These are phyloP conservation scores for Ustilago shanxiensis DNA, from an alignment of 1,284 basidiomycete genomes.

Conservation along the genomic window DNA sequence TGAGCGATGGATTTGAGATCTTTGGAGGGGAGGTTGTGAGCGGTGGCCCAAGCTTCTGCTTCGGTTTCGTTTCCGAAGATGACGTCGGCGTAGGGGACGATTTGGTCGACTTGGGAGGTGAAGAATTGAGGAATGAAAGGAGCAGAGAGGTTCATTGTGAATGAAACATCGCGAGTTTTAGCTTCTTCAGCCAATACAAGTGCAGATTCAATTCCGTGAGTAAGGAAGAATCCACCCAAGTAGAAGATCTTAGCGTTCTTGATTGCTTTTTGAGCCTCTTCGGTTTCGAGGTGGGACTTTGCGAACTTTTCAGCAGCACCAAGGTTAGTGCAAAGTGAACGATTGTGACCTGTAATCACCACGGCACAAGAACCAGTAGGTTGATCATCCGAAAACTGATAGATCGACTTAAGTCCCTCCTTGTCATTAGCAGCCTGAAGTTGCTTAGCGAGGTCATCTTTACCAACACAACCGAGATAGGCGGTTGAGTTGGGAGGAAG, in stretches of 20 bases:
- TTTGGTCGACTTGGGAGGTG: slow-evolving; percentile 72
- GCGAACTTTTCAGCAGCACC: slow-evolving; percentile 91
- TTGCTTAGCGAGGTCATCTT: slow-evolving; percentile 90
- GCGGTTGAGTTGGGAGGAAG: slow-evolving; percentile 81
- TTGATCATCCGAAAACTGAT: slow-evolving; percentile 86
- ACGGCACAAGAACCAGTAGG: slow-evolving; percentile 98
- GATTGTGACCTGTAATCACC: slow-evolving; percentile 90
- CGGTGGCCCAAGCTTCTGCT: slow-evolving; percentile 85
- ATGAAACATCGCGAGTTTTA: slow-evolving; percentile 78
- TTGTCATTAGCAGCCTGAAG: slow-evolving; percentile 91
- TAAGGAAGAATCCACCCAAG: slow-evolving; percentile 97
- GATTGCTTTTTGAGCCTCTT: slow-evolving; percentile 82
- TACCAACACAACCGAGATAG: slow-evolving; percentile 93
- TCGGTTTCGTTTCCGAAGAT: slow-evolving; percentile 88
- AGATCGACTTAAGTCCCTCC: slow-evolving; percentile 89
- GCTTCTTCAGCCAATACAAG: slow-evolving; percentile 85
- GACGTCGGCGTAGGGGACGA: slow-evolving; percentile 66
- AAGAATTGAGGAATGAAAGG: slow-evolving; percentile 99
- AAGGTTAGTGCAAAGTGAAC: slow-evolving; percentile 92
- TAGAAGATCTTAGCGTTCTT: slow-evolving; percentile 88
- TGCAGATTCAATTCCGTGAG: slow-evolving; percentile 85
- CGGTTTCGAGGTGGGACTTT: slow-evolving; percentile 82
- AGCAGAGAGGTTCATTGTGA: slow-evolving; percentile 89
- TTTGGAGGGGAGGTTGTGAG: slow-evolving; percentile 69
- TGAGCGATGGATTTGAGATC: slow-evolving; percentile 66